Evolutionary conservation across 179 eudicot genomes (phyloP).

Genomic region (Dionaea muscipula): DNA sequence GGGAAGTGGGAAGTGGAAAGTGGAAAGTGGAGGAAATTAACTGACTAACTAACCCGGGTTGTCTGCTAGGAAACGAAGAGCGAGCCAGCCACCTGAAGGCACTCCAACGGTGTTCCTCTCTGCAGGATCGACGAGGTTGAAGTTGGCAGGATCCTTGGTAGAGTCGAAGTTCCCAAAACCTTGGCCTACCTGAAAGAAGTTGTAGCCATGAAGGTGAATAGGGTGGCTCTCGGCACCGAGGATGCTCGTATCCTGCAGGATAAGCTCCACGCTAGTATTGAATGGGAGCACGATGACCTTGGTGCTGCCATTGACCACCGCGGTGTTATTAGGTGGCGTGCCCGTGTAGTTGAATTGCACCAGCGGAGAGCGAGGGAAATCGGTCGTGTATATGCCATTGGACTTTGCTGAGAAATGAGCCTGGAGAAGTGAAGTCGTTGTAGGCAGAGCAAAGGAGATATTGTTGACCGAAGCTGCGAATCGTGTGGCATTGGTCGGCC

Average conservation of each 20-base stretch:
- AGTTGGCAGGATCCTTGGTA: constrained; percentile 31
- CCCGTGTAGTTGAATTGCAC: constrained; percentile 49
- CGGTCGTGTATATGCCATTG: constrained; percentile 27
- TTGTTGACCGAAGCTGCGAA: constrained; percentile 60
- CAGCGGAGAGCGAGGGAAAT: constrained; percentile 42
- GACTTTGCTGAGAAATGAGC: constrained; percentile 25
- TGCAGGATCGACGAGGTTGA: constrained; percentile 49
- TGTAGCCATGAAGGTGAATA: constrained; percentile 45
- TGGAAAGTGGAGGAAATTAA: neutral
- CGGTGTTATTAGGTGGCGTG: constrained; percentile 49
- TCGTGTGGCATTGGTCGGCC: constrained; percentile 51
- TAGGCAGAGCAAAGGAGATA: constrained; percentile 43
- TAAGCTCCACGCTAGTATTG: constrained; percentile 51
- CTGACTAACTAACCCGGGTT: constrained; percentile 38
- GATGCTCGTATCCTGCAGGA: constrained; percentile 58
- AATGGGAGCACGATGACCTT: constrained; percentile 42
- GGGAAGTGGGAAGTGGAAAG: neutral
- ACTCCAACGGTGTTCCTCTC: constrained; percentile 50
- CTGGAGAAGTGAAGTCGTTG: constrained; percentile 44
- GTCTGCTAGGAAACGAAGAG: constrained; percentile 43
- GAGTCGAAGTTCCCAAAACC: constrained; percentile 53
- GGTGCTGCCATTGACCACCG: constrained; percentile 40
- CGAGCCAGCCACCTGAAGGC: constrained; percentile 69
- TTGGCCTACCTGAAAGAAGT: constrained; percentile 42
- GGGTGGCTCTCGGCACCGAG: constrained; percentile 59